Conservation (phyloP, 78 protist species). For the Anaeramoeba ignava region DNA sequence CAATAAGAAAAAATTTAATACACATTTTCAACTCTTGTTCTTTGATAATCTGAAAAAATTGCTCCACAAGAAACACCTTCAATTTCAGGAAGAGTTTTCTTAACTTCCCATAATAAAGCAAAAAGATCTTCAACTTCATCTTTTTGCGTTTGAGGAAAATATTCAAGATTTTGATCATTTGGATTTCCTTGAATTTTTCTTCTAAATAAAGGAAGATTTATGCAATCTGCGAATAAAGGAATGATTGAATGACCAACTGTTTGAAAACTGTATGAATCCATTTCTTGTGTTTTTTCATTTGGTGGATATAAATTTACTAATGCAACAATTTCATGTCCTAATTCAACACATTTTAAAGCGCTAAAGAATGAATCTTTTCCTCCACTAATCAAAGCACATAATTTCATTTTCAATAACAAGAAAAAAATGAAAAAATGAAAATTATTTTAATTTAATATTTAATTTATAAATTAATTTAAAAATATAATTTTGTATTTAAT, state of each 20-base stretch:
- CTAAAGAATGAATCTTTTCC: neutral
- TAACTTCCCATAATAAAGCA: neutral
- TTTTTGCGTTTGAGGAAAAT: neutral
- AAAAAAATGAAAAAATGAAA: too few relatives aligned
- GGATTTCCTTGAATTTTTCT: neutral
- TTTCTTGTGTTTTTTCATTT: neutral
- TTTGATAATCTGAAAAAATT: neutral
- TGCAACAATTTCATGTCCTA: neutral
- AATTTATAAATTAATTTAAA: too few relatives aligned
- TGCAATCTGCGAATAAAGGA: neutral
- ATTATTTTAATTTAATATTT: too few relatives aligned
- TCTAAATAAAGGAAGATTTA: neutral
- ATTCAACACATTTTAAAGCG: neutral
- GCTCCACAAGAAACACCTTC: neutral
- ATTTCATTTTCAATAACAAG: neutral
- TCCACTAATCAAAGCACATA: neutral
- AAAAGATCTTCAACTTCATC: neutral
- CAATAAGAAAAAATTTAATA: too few relatives aligned
- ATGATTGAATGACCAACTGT: neutral
- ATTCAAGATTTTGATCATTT: neutral
- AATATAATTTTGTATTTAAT: too few relatives aligned
- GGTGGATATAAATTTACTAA: neutral
- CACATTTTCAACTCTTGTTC: conserved; percentile 1
- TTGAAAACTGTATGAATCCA: neutral
- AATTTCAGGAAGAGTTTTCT: neutral